Evolutionary conservation across 148 eudicot genomes (phyloP).

Genomic region (Cornus controversa): DNA sequence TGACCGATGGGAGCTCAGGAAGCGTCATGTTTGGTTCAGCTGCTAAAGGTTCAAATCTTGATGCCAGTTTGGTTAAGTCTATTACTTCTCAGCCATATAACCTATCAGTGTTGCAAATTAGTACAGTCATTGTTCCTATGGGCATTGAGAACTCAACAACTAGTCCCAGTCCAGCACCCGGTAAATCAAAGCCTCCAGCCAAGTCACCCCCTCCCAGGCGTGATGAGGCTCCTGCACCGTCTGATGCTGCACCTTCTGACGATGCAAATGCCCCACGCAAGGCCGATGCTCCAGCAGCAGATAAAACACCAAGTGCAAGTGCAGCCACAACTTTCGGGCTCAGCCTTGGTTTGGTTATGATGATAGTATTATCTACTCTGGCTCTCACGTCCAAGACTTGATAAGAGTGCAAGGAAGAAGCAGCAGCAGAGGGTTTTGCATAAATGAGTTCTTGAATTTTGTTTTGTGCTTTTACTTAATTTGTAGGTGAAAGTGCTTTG

Average conservation of each 20-base stretch:
- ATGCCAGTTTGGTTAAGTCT: conserved; percentile 23
- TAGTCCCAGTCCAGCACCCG: conserved; percentile 8
- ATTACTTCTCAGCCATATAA: conserved; percentile 27
- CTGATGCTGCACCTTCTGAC: too few species aligned
- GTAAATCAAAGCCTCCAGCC: neutral
- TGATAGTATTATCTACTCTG: neutral
- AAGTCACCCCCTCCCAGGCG: neutral
- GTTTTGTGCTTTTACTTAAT: neutral
- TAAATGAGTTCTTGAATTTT: neutral
- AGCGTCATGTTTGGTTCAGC: conserved; percentile 24
- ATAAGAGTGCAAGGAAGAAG: neutral
- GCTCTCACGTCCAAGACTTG: neutral
- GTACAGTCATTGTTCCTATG: conserved; percentile 25
- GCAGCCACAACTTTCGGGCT: neutral
- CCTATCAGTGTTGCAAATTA: conserved; percentile 41
- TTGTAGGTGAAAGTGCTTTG: too few species aligned
- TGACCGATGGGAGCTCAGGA: conserved; percentile 12
- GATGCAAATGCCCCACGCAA: too few species aligned
- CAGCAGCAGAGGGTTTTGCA: neutral
- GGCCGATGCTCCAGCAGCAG: conserved; percentile 14
- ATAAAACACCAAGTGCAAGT: neutral
- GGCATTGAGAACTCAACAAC: conserved; percentile 12
- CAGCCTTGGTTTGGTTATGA: neutral
- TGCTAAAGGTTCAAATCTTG: conserved; percentile 18
- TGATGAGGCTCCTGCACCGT: neutral